Percentiles rank a stretch among this genome's conserved stretches.
phyloP scores from a whole-genome alignment of 2,329 filamentous ascomycete genomes.

The Cercospora beticola region DNA sequence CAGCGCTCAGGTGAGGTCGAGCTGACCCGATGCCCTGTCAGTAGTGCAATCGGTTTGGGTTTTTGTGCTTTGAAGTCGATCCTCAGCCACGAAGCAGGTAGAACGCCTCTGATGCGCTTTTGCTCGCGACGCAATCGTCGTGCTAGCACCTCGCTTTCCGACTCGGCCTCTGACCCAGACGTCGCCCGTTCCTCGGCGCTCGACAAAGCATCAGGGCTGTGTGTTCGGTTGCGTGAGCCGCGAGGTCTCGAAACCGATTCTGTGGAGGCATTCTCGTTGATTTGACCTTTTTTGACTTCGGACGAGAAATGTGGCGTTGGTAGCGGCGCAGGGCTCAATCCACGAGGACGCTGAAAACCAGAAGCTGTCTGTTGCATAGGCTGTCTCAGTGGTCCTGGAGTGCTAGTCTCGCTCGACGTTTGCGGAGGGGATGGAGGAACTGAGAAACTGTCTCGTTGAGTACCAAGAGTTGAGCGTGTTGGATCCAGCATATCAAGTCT shows the following conservation, averaged over 20 bases:
- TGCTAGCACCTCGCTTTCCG: conserved; percentile 23
- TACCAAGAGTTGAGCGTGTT: background rate
- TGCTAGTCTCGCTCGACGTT: conserved; percentile 26
- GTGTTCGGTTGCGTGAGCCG: background rate
- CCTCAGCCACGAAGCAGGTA: conserved; percentile 52
- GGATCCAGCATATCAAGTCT: conserved; percentile 4
- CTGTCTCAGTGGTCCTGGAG: background rate
- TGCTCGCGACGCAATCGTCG: conserved; percentile 38
- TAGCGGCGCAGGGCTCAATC: conserved; percentile 28
- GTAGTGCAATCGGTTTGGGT: conserved; percentile 6
- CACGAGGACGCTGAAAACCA: conserved; percentile 28
- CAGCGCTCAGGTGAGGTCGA: conserved; percentile 21
- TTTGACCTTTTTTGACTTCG: conserved; percentile 17
- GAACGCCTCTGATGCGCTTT: conserved; percentile 49
- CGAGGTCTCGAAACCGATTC: conserved; percentile 7
- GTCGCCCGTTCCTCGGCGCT: background rate
- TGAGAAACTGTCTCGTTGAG: conserved; percentile 35
- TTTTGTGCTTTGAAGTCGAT: conserved; percentile 43
- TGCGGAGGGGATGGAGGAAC: conserved; percentile 46
- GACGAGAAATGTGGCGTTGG: conserved; percentile 36
- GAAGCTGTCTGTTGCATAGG: conserved; percentile 7
- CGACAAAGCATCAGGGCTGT: background rate
- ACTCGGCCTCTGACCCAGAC: conserved; percentile 16
- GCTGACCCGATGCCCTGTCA: conserved; percentile 7
- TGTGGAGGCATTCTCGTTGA: conserved; percentile 15